Base-by-base conservation (phyloP, 345 rosid species). In the Brassica rapa region DNA sequence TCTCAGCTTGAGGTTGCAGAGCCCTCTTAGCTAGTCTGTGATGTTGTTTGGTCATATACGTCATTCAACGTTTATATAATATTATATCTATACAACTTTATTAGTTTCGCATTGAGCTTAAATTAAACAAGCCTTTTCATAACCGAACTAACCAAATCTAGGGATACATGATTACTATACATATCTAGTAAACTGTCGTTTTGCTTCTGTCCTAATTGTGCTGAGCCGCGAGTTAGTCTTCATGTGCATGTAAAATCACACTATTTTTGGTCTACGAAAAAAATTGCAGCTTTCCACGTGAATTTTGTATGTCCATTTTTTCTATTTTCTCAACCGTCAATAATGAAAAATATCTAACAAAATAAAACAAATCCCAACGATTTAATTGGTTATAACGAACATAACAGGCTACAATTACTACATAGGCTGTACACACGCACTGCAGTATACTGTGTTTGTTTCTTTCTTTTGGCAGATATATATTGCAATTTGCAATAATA, bases 171-270 rank as follows among this genome's bases (percentile, higher is more conserved):
- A 27, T 24, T 16, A 6, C 41, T 12, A 72, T 25, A 62, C 11
- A 72, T 72, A 39, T 21, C 37, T 64, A 74, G 6, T 66, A 14
- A 55, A 33, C 29, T 33, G 35, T 51, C 12, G 33, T n/a, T 66
- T 66, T 41, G 68, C 68, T 41, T 67, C 59, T 39, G 60, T 15
- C 30, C 72, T 16, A 39, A 46, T 14, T 46, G 56, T 0, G 12
- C 24, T 60, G 53, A 68, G 74, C 62, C 66, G 69, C 69, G 69
- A 69, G 23, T 6, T 62, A 24, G 74, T 76, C 62, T 46, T 46
- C 62, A 33, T 76, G 14, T 68, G 62, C 80, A 61, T 76, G 62
- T 62, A 27, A 69, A 76, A 46, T 61, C 69, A 21, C 68, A 69
- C 21, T 51, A 51, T n/a, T 51, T 51, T n/a, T 10, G 15, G 56